Percentiles rank a stretch among this genome's conserved stretches.
These are phyloP conservation scores for Fraxinus quadrangulata DNA, from an alignment of 257 asterid genomes.

Conservation along the genomic window DNA sequence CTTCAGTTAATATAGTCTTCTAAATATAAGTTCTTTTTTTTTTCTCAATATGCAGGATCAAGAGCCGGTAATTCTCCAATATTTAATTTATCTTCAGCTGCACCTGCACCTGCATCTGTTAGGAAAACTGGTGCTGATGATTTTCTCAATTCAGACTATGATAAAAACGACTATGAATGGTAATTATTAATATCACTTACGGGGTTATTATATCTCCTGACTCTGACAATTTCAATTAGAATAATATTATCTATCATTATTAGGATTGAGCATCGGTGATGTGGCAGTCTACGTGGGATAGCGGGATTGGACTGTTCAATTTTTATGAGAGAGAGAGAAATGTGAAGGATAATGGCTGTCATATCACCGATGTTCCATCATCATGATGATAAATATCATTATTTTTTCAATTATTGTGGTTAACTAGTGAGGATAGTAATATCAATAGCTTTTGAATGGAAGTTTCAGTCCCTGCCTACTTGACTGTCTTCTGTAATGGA, in stretches of 20 bases:
- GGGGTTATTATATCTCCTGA: background rate
- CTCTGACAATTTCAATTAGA: background rate
- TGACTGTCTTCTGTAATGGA: background rate
- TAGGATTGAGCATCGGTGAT: too few species aligned
- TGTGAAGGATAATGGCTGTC: too few species aligned
- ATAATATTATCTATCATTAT: too few species aligned
- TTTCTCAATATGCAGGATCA: conserved; percentile 54
- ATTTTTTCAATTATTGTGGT: background rate
- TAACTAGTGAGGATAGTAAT: conserved; percentile 3
- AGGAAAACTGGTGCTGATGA: conserved; percentile 88
- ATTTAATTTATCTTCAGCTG: conserved; percentile 57
- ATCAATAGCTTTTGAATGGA: background rate
- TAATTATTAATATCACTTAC: conserved; percentile 33
- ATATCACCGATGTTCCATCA: too few species aligned
- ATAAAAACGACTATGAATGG: conserved; percentile 98
- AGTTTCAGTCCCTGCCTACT: background rate
- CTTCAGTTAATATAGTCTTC: background rate
- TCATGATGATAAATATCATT: too few species aligned
- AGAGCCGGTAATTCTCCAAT: conserved; percentile 61
- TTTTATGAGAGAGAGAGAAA: too few species aligned
- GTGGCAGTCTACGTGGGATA: too few species aligned
- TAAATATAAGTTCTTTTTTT: background rate
- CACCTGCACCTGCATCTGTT: conserved; percentile 53
- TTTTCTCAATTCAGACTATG: conserved; percentile 90
- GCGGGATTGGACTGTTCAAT: too few species aligned